These are phyloP conservation scores for Penicillium robsamsonii DNA, from an alignment of 495 filamentous ascomycete genomes.

Conservation along the genomic window DNA sequence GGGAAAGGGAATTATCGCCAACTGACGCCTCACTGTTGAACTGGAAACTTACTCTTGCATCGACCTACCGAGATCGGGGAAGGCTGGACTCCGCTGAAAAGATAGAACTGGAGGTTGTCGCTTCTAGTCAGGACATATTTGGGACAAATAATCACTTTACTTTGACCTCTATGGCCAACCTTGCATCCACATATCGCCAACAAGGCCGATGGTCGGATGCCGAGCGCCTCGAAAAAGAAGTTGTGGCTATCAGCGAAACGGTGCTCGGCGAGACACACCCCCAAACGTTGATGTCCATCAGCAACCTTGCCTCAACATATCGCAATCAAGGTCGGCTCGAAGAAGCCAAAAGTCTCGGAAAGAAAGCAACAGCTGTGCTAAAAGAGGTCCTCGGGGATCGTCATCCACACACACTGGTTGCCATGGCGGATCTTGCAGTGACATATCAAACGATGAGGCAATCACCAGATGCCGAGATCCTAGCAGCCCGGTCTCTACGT, in stretches of 20 bases:
- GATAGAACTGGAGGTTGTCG: slow-evolving; percentile 33
- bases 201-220: slow-evolving; percentile 25
- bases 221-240: slow-evolving; percentile 25
- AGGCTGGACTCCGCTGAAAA: slow-evolving; percentile 30
- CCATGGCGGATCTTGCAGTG: slow-evolving; percentile 24
- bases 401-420: slow-evolving; percentile 39
- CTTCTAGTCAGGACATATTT: slow-evolving; percentile 18
- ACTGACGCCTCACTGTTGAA: slow-evolving; percentile 28
- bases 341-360: slow-evolving; percentile 30
- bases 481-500: slow-evolving; percentile 21
- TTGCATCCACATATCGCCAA: slow-evolving; percentile 23
- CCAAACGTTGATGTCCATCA: slow-evolving; percentile 32
- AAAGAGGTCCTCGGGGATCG: slow-evolving; percentile 31
- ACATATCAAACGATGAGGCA: slow-evolving; percentile 25
- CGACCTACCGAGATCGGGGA: slow-evolving; percentile 25
- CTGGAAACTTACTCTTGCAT: slow-evolving; percentile 18
- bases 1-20: slow-evolving; percentile 23
- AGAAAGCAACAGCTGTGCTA: slow-evolving; percentile 20
- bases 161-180: slow-evolving; percentile 22
- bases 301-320: slow-evolving; percentile 31
- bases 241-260: slow-evolving; percentile 22
- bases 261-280: slow-evolving; percentile 31
- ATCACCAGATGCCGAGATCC: slow-evolving; percentile 24
- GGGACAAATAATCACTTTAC: slow-evolving; percentile 25
- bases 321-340: slow-evolving; percentile 28